Conservation (phyloP, 768 basidiomycete genomes). For the Panus rudis region DNA sequence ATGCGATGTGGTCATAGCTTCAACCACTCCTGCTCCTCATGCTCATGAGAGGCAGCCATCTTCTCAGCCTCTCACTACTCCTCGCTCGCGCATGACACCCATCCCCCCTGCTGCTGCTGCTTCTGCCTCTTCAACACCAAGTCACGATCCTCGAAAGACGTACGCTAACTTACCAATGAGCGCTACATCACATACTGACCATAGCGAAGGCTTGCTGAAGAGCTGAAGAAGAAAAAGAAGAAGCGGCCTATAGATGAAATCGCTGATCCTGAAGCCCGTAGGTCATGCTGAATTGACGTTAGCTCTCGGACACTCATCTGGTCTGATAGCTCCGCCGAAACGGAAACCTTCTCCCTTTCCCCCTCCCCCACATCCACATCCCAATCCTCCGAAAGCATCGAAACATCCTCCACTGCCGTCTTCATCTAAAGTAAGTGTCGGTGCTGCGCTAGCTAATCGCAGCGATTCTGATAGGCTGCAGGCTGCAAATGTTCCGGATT, state of each 20-base stretch:
- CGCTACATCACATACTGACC: too few relatives aligned
- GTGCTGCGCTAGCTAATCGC: neutral
- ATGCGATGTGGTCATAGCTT: neutral
- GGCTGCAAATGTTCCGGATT: conserved; percentile 48
- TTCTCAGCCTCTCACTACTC: conserved; percentile 24
- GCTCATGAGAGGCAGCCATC: conserved; percentile 40
- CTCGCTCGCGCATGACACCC: conserved; percentile 43
- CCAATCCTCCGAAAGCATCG: conserved; percentile 41
- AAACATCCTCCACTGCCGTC: conserved; percentile 43
- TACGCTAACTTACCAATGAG: too few relatives aligned
- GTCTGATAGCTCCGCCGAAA: conserved; percentile 34
- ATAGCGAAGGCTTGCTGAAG: conserved; percentile 33
- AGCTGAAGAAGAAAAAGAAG: conserved; percentile 72
- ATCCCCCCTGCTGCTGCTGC: conserved; percentile 38
- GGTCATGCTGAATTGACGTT: conserved; percentile 10
- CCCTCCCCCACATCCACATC: conserved; percentile 26
- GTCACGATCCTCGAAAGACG: conserved; percentile 59
- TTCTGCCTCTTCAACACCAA: conserved; percentile 44
- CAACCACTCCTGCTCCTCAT: conserved; percentile 39
- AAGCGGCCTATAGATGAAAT: conserved; percentile 76
- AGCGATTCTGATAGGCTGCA: neutral
- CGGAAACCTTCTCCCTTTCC: conserved; percentile 53
- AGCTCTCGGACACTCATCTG: neutral
- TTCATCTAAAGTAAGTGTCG: conserved; percentile 41
- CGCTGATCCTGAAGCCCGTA: conserved; percentile 64